Percentiles rank a stretch among this genome's conserved stretches.
Evolutionary conservation across 139 green algal species (phyloP).

Genomic region (Tetraselmis striata): DNA sequence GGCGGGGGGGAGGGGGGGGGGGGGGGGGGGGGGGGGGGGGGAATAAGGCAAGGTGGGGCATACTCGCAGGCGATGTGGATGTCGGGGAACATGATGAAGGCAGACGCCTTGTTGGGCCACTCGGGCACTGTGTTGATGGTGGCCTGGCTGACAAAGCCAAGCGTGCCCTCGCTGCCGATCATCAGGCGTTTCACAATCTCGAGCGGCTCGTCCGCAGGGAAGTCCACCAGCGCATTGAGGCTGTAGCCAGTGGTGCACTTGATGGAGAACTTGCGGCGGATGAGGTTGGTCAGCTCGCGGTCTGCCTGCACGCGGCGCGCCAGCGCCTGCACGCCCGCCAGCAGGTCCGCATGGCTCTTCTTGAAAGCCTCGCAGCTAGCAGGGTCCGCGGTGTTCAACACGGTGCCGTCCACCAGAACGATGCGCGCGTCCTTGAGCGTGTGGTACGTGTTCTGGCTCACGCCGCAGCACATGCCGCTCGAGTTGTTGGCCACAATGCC

Average conservation of each 20-base stretch:
- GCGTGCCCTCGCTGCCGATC: slow-evolving; percentile 89
- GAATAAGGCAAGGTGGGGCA: not conserved
- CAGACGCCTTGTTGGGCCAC: slow-evolving; percentile 48
- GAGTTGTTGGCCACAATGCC: slow-evolving; percentile 98
- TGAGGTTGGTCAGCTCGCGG: slow-evolving; percentile 76
- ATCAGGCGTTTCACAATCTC: slow-evolving; percentile 95
- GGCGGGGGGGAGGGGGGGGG: not conserved
- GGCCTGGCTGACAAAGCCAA: slow-evolving; percentile 81
- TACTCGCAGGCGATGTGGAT: slow-evolving; percentile 69
- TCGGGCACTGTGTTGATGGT: slow-evolving; percentile 45
- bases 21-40: not conserved
- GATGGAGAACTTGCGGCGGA: slow-evolving; percentile 95
- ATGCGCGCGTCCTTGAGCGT: slow-evolving; percentile 91
- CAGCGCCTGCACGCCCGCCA: slow-evolving; percentile 68
- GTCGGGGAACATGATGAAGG: slow-evolving; percentile 90
- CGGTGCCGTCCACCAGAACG: slow-evolving; percentile 88
- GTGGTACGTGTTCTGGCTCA: slow-evolving; percentile 92
- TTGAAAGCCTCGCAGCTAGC: slow-evolving; percentile 66
- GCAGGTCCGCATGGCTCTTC: slow-evolving; percentile 60
- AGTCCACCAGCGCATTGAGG: slow-evolving; percentile 93
- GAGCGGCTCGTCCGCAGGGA: slow-evolving; percentile 78
- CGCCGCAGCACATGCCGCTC: slow-evolving; percentile 96
- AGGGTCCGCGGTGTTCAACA: slow-evolving; percentile 86
- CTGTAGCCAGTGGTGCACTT: slow-evolving; percentile 97
- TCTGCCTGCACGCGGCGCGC: slow-evolving; percentile 70